A percentile compares a stretch with the other conserved stretches of the same genome.
Evolutionary conservation across 345 rosid species (phyloP).

Genomic region (Heritiera littoralis): DNA sequence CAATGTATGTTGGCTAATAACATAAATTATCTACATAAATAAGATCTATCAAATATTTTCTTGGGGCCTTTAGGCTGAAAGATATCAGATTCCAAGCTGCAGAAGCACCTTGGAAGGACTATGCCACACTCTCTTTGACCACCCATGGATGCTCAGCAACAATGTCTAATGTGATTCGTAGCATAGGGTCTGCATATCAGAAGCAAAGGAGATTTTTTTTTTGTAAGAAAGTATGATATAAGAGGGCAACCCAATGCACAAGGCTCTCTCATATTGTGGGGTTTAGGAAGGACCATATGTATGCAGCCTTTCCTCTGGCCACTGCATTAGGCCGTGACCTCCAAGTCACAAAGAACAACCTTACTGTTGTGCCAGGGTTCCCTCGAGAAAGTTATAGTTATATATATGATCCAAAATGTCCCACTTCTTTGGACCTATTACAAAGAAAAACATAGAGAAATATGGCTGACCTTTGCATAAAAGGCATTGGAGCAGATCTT

Average conservation of each 20-base stretch:
- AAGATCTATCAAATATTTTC: background rate
- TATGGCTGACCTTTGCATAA: background rate
- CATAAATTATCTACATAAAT: background rate
- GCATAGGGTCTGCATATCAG: background rate
- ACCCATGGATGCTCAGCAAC: slow-evolving; percentile 30
- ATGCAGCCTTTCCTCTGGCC: too few species aligned
- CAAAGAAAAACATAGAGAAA: background rate
- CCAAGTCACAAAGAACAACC: too few species aligned
- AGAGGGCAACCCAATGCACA: too few species aligned
- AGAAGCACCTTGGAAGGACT: background rate
- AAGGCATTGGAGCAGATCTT: background rate
- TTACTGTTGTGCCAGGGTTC: too few species aligned
- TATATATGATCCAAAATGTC: background rate
- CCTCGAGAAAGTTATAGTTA: too few species aligned
- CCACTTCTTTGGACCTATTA: background rate
- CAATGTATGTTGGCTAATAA: background rate
- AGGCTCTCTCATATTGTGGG: too few species aligned
- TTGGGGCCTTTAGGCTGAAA: background rate
- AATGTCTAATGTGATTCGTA: background rate
- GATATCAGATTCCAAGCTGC: background rate
- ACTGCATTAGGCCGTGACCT: too few species aligned
- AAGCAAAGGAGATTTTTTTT: background rate
- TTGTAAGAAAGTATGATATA: too few species aligned
- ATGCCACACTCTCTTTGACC: slow-evolving; percentile 15
- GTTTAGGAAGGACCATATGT: too few species aligned